Base-by-base conservation (phyloP, 495 filamentous ascomycete species). In the Schizothecium vesticola region DNA sequence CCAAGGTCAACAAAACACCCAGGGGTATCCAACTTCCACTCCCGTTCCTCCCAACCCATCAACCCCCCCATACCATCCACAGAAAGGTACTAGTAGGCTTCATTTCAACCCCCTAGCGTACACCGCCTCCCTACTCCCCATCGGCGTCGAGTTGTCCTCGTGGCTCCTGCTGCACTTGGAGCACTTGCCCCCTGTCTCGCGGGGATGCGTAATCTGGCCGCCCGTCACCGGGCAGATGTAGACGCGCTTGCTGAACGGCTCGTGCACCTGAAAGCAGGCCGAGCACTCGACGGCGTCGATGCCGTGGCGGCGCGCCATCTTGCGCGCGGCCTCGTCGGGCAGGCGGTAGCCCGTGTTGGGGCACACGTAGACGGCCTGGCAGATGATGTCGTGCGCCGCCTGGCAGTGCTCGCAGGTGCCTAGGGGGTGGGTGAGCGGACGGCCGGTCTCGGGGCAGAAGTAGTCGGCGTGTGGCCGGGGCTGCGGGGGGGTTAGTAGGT, bases 291-390 rank as follows among this genome's bases (percentile, higher is more conserved):
- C 70, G 70, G 71, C 73, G 69, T 9, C 68, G 74, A 11, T 68
- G 66, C 11, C 33, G 66, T 25, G 72, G 63, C 12, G 62, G 63
- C 26, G 59, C 28, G 8, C 71, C 69, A n/a, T 59, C 62, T 67
- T 51, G 16, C 43, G 43, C 16, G 43, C 43, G 16, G 43, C 43
- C 43, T 51, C 43, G 43, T 51, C 43, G 12, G 43, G 43, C 5
- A 77, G 70, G 16, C 75, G 72, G 71, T 77, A 77, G 24, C 75
- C 75, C 16, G 75, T 77, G 68, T 77, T 77, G 63, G 74, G 75
- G 60, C 75, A 77, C 21, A 77, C 69, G 26, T 74, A 73, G 31
- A 77, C 75, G 10, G 71, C 70, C 68, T 77, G 75, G 72, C 74
- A 77, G 66, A 77, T 76, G 29, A 77, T 73, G 67, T 77, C 75